Base-by-base conservation (phyloP, 768 basidiomycete genomes). In the Butyriboletus loyo region DNA sequence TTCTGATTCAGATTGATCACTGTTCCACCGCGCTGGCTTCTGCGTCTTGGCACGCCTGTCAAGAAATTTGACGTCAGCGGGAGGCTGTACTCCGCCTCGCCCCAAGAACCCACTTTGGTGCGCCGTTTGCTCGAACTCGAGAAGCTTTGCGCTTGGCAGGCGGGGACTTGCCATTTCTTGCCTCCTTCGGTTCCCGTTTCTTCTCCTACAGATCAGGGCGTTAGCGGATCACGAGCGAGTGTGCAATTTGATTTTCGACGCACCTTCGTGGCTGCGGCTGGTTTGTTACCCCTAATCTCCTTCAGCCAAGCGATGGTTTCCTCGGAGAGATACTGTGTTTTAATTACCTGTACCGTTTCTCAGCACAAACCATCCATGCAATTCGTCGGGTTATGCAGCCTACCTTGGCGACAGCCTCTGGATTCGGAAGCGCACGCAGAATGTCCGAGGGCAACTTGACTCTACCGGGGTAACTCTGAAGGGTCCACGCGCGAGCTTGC, bases 381-480 rank as follows among this genome's bases (percentile, higher is more conserved):
- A 13, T 11, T 5, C 31, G 46, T 24, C 24, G 17, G 35, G 21
- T 22, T 2, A 32, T n/a, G 9, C 54, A 19, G 47, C 63, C 42
- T 40, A 83, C 90, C 78, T 85, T 77, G 52, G 83, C 82, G 1
- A 80, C 80, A 0, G 81, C 81, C 39, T 89, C 90, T 3, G 79
- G 67, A 57, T 71, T 84, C 1, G 86, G 84, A 42, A 94, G 73
- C 2, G 85, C 73, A 27, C 83, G 80, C 54, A 98, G 79, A 42
- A 97, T 90, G 65, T 97, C 94, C 14, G 76, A 64, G 0, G 94
- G 96, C 19, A 98, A 69, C 57, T 82, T 81, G 39, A 95, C 70
- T 64, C 87, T 87, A 7, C 86, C 89, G 1, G 92, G 92, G 67
- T 89, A 89, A 30, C 84, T 87, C 49, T 83, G 75, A 4, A 98